Percentiles rank a stretch among this genome's conserved stretches.
Evolutionary conservation across 441 rosid genomes (phyloP).

Genomic region (Croton laevigatus): DNA sequence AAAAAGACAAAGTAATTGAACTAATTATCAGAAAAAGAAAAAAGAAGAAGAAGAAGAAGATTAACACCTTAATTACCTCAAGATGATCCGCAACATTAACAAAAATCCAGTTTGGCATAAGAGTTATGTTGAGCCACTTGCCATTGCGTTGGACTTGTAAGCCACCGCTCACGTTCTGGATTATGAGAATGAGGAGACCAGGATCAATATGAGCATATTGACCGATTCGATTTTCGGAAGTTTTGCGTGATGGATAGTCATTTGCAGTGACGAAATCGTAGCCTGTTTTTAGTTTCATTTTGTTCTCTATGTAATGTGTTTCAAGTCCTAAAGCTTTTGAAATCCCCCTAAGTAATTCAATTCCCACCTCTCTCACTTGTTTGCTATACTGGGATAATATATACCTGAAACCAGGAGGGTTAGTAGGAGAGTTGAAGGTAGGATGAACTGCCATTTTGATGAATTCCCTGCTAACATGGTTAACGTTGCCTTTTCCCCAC

Average conservation of each 20-base stretch:
- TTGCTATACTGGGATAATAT: not conserved
- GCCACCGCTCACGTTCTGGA: conserved; percentile 21
- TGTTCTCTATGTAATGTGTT: conserved; percentile 12
- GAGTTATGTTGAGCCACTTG: conserved; percentile 16
- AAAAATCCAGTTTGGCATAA: conserved; percentile 13
- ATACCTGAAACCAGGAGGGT: conserved; percentile 11
- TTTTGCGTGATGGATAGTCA: conserved; percentile 17
- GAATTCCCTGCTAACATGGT: conserved; percentile 15
- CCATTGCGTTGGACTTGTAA: conserved; percentile 19
- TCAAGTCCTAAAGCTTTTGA: conserved; percentile 14
- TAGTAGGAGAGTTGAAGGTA: conserved; percentile 14
- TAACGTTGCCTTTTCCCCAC: conserved; percentile 6
- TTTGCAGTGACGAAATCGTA: conserved; percentile 19
- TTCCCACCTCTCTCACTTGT: conserved; percentile 15
- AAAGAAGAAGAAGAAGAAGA: too few species aligned
- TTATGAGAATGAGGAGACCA: conserved; percentile 11
- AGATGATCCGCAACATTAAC: conserved; percentile 22
- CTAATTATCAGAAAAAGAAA: too few species aligned
- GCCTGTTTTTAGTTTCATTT: conserved; percentile 14
- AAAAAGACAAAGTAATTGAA: not conserved
- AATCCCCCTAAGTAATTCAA: conserved; percentile 15
- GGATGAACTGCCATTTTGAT: conserved; percentile 18
- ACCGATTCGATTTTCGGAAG: conserved; percentile 15
- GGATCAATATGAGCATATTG: conserved; percentile 20
- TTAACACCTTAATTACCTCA: conserved; percentile 12